Evolutionary conservation across 2,329 filamentous ascomycete species (phyloP), one percentile per base, ranked within the genome.

Genomic region (Ophiostoma ulmi): DNA sequence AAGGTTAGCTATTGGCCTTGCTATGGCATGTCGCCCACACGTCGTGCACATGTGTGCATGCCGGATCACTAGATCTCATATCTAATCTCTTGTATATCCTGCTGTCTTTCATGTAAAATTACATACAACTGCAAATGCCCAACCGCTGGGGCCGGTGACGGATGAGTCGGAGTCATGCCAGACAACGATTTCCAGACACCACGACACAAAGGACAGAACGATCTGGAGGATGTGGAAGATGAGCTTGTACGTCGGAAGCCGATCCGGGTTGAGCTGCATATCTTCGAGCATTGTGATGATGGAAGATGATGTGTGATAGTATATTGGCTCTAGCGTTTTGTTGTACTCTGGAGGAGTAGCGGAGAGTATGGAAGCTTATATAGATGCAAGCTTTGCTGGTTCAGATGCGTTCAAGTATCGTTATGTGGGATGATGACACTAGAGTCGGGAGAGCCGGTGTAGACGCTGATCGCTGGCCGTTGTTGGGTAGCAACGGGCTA

Each of bases 101-200:
- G 31, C 31, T 31, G 14, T 44, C 39, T 44, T 17, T 44, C 10
- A 58, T 58, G 52, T 58, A 31, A 31, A 36, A 22, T 5, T 67
- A 79, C 86, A 72, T 82, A 90, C 88, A 79, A 89, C 82, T 74
- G 81, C 87, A 73, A 90, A 90, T 0, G 86, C 84, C 87, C 88
- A 90, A 73, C 84, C 87, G 77, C 86, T 85, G 73, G 86, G 83
- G 44, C 87, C 86, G 70, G 83, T 84, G 73, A 90, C 82, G 26
- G 77, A 77, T 5, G 86, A 80, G 17, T 81, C 77, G 11, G 83
- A 77, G 70, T 80, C 80, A 58, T 81, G 81, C 76, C 90, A 88
- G 65, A 90, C 82, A 35, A 84, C 81, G 75, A 90, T 88, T 74
- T 86, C 85, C 72, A 90, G 80, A 71, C 83, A 81, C 82, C 87